Percentiles rank a stretch among this genome's conserved stretches.
phyloP scores from a whole-genome alignment of 1,284 basidiomycete species.

The Ustilago vetiveriae region DNA sequence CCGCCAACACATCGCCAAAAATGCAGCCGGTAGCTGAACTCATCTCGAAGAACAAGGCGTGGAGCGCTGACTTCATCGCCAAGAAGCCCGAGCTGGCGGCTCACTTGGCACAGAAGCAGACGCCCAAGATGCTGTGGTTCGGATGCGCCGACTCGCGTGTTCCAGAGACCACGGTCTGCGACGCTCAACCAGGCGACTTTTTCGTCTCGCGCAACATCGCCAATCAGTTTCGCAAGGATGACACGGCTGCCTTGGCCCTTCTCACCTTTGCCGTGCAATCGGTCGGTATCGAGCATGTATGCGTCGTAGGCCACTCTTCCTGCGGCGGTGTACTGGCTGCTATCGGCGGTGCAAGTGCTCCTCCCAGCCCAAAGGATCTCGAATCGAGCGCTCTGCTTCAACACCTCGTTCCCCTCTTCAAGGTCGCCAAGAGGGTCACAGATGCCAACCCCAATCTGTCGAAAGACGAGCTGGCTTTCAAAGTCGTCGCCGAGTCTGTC shows the following conservation, averaged over 20 bases:
- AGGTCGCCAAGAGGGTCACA: constrained; percentile 52
- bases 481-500: constrained; percentile 71
- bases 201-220: constrained; percentile 68
- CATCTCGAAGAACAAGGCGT: constrained; percentile 51
- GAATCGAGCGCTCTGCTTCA: constrained; percentile 48
- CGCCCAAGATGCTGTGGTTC: constrained; percentile 80
- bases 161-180: constrained; percentile 70
- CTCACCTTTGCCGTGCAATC: constrained; percentile 82
- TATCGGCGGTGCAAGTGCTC: constrained; percentile 49
- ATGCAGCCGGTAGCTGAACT: constrained; percentile 38
- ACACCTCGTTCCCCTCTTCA: constrained; percentile 60
- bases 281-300: constrained; percentile 83
- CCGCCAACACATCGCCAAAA: constrained; percentile 4
- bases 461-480: constrained; percentile 25
- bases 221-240: constrained; percentile 75
- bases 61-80: constrained; percentile 37
- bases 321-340: constrained; percentile 69
- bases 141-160: constrained; percentile 68
- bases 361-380: constrained; percentile 30
- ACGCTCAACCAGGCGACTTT: constrained; percentile 63
- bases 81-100: constrained; percentile 75
- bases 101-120: constrained; percentile 75
- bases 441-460: constrained; percentile 30
- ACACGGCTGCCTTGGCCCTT: constrained; percentile 80
- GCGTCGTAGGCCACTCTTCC: constrained; percentile 71